phyloP scores from a whole-genome alignment of 495 filamentous ascomycete genomes.

The Cetradonia linearis region DNA sequence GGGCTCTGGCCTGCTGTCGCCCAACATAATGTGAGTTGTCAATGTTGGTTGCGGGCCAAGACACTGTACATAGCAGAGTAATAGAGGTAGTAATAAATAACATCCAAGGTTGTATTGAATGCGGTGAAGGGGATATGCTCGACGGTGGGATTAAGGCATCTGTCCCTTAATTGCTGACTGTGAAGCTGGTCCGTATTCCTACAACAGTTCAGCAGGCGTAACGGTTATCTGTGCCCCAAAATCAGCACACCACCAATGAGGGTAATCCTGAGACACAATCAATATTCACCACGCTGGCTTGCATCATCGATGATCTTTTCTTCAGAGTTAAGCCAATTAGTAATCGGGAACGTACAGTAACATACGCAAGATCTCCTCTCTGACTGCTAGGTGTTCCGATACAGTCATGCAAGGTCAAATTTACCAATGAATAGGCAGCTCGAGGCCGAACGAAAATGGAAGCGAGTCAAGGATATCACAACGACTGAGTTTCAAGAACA shows the following conservation, averaged over 20 bases:
- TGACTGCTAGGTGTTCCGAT: not conserved
- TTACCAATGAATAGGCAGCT: not conserved
- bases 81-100: not conserved
- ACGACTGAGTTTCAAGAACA: not conserved
- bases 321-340: not conserved
- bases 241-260: constrained; percentile 8
- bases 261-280: not conserved
- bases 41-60: constrained; percentile 2
- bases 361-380: not conserved
- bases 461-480: not conserved
- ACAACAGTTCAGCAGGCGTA: not conserved
- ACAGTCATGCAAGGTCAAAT: not conserved
- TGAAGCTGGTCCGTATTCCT: not conserved
- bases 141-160: not conserved
- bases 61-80: not conserved
- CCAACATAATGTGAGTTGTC: constrained; percentile 3
- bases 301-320: constrained; percentile 1
- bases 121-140: not conserved
- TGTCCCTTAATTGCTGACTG: constrained; percentile 8
- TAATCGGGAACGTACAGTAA: constrained; percentile 1
- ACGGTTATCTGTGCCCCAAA: not conserved
- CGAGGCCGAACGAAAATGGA: not conserved
- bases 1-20: constrained; percentile 5
- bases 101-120: not conserved
- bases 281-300: not conserved